A percentile compares a stretch with the other conserved stretches of the same genome.
Evolutionary conservation across 108 stramenopile species (phyloP).

Genomic region (Bacterosira constricta): DNA sequence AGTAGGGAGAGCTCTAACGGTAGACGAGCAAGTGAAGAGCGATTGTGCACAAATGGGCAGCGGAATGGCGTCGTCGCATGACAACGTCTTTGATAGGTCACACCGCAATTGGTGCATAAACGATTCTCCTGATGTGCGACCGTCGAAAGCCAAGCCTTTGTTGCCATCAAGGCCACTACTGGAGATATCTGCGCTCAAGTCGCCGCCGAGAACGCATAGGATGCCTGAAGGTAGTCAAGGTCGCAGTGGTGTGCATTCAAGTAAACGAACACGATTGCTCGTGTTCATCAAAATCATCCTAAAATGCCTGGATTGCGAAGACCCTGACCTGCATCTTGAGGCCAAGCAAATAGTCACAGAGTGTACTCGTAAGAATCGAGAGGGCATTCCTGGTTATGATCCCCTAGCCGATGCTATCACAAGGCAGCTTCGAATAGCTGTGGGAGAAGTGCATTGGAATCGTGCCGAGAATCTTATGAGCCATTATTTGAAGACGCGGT

Average conservation of each 20-base stretch:
- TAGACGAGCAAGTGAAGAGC: no score
- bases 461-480: slow-evolving; percentile 45
- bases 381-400: slow-evolving; percentile 49
- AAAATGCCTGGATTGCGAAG: slow-evolving; percentile 40
- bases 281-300: slow-evolving; percentile 60
- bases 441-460: slow-evolving; percentile 59
- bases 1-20: no score
- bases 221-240: not conserved
- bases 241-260: not conserved
- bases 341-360: slow-evolving; percentile 50
- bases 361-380: slow-evolving; percentile 57
- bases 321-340: slow-evolving; percentile 24
- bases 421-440: slow-evolving; percentile 35
- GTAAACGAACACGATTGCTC: slow-evolving; percentile 34
- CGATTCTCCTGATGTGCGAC: not conserved
- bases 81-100: not conserved
- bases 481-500: slow-evolving; percentile 25
- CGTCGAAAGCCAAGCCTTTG: not conserved
- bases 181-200: not conserved
- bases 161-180: not conserved
- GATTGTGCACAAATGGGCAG: no score
- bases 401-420: slow-evolving; percentile 55
- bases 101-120: not conserved
- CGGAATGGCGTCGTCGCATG: no score
- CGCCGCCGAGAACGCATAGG: not conserved